These are phyloP conservation scores for Xylaria acuta DNA, from an alignment of 495 filamentous ascomycete genomes.

Conservation along the genomic window DNA sequence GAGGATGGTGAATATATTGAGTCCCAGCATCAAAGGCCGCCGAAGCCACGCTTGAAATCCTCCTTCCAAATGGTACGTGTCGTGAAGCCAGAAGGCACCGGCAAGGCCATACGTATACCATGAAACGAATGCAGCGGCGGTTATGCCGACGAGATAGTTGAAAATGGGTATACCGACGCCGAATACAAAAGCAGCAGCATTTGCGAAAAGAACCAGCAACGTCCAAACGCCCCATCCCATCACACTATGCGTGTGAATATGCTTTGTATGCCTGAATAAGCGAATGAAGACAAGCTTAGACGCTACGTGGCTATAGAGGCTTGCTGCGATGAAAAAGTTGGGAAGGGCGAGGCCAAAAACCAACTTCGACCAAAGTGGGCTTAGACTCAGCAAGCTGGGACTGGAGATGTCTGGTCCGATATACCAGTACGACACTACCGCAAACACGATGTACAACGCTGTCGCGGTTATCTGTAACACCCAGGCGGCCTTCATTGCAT, in stretches of 20 bases:
- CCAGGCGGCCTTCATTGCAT: conserved; percentile 59
- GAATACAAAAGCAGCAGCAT: conserved; percentile 68
- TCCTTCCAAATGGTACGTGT: conserved; percentile 20
- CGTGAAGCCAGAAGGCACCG: conserved; percentile 47
- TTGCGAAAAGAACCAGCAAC: conserved; percentile 59
- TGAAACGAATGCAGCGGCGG: conserved; percentile 59
- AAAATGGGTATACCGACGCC: conserved; percentile 70
- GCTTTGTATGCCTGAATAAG: conserved; percentile 52
- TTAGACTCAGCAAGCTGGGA: conserved; percentile 65
- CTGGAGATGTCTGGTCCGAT: conserved; percentile 62
- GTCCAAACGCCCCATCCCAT: conserved; percentile 59
- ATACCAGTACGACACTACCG: conserved; percentile 71
- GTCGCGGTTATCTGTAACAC: conserved; percentile 64
- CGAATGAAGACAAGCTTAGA: conserved; percentile 69
- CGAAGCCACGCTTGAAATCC: conserved; percentile 30
- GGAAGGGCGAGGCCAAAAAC: conserved; percentile 77
- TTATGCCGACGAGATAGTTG: conserved; percentile 61
- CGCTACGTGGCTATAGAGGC: conserved; percentile 65
- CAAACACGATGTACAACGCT: conserved; percentile 63
- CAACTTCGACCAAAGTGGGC: conserved; percentile 63
- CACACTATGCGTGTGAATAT: conserved; percentile 45
- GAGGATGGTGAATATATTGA: conserved; percentile 37
- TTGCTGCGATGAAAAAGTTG: conserved; percentile 70
- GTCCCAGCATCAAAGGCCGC: conserved; percentile 32
- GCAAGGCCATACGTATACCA: conserved; percentile 64